These are phyloP conservation scores for Xylaria sp. DNA, from an alignment of 495 filamentous ascomycete genomes.

Conservation along the genomic window DNA sequence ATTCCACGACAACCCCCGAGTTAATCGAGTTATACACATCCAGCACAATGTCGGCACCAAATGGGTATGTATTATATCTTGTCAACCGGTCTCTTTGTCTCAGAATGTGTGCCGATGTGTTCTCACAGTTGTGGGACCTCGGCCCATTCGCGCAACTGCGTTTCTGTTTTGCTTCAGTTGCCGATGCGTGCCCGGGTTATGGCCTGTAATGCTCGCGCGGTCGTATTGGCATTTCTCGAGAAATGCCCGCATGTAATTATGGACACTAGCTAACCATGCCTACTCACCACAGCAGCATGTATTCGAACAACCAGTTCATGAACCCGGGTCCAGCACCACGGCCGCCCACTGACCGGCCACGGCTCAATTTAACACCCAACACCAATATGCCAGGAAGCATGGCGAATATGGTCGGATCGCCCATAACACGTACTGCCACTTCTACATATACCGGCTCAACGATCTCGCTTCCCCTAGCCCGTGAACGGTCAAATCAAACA, in stretches of 20 bases:
- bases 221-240: neutral
- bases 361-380: conserved; percentile 76
- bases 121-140: neutral
- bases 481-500: conserved; percentile 65
- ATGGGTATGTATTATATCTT: conserved; percentile 34
- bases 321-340: conserved; percentile 94
- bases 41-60: conserved; percentile 38
- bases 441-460: conserved; percentile 70
- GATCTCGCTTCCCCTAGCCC: conserved; percentile 70
- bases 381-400: conserved; percentile 79
- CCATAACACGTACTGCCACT: conserved; percentile 59
- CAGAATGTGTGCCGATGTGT: conserved; percentile 18
- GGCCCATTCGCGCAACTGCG: conserved; percentile 12
- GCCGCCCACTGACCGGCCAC: conserved; percentile 84
- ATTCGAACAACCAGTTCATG: conserved; percentile 82
- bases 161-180: conserved; percentile 1
- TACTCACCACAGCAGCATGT: conserved; percentile 53
- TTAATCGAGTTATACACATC: conserved; percentile 1
- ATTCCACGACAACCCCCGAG: neutral
- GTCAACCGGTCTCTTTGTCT: conserved; percentile 11
- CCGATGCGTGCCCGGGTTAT: neutral
- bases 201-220: neutral
- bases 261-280: conserved; percentile 29
- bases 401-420: conserved; percentile 74
- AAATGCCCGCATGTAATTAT: neutral